A percentile compares a stretch with the other conserved stretches of the same genome.
phyloP scores from a whole-genome alignment of 2,329 filamentous ascomycete genomes.

The Zalaria sp. region DNA sequence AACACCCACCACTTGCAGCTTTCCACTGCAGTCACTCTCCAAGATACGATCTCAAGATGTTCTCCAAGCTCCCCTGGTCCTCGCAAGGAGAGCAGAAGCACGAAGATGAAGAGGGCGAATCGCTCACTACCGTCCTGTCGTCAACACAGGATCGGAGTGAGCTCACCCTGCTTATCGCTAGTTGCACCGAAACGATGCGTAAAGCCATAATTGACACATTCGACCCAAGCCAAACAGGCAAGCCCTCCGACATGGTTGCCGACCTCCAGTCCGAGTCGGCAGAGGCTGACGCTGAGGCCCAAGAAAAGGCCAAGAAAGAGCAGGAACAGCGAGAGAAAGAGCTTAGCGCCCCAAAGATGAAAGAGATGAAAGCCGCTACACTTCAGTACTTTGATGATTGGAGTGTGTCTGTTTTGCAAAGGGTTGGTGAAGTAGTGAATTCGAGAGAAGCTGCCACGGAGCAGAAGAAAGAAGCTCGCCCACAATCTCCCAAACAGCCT shows the following conservation, averaged over 20 bases:
- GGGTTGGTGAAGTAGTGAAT: slow-evolving; percentile 53
- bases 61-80: slow-evolving; percentile 5
- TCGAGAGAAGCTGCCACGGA: slow-evolving; percentile 17
- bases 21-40: too few relatives aligned
- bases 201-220: slow-evolving; percentile 29
- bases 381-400: slow-evolving; percentile 67
- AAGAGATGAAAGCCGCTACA: slow-evolving; percentile 55
- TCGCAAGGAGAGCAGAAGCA: slow-evolving; percentile 3
- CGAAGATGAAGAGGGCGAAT: slow-evolving; percentile 17
- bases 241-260: slow-evolving; percentile 11
- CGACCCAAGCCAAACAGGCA: slow-evolving; percentile 20
- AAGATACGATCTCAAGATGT: slow-evolving; percentile 1
- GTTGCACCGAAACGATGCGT: slow-evolving; percentile 31
- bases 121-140: slow-evolving; percentile 30
- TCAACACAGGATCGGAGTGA: slow-evolving; percentile 27
- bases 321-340: slow-evolving; percentile 31
- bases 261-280: slow-evolving; percentile 17
- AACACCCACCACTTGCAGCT: too few relatives aligned
- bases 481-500: slow-evolving; percentile 19
- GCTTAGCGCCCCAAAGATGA: slow-evolving; percentile 35
- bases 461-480: slow-evolving; percentile 22
- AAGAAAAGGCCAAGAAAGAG: slow-evolving; percentile 17
- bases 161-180: slow-evolving; percentile 31
- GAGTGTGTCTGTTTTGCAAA: slow-evolving; percentile 54
- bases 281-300: slow-evolving; percentile 8